Evolutionary conservation across 768 basidiomycete genomes (phyloP).

Genomic region (Russula foetens): DNA sequence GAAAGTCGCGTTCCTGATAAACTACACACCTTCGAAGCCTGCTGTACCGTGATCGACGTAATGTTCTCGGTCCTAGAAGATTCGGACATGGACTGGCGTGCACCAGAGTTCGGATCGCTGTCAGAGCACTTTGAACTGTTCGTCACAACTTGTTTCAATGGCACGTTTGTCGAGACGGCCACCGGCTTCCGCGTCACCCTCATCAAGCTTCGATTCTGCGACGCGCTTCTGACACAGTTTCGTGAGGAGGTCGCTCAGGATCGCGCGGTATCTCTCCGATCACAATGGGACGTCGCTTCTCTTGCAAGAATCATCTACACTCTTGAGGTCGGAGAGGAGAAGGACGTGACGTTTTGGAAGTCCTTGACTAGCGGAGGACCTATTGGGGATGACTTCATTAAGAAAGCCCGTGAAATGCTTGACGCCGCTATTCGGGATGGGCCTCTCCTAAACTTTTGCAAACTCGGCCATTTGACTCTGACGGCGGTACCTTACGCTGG

Average conservation of each 20-base stretch:
- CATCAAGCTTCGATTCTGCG: background rate
- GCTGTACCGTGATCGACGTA: background rate
- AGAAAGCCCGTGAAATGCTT: background rate
- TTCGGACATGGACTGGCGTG: slow-evolving; percentile 3
- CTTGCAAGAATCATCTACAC: background rate
- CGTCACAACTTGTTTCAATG: background rate
- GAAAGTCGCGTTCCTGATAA: background rate
- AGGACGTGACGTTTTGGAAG: background rate
- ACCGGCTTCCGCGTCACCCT: background rate
- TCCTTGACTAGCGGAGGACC: background rate
- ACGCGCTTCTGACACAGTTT: background rate
- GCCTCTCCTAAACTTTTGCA: slow-evolving; percentile 1
- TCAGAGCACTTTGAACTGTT: slow-evolving; percentile 2
- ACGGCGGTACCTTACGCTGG: background rate
- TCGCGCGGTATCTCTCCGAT: background rate
- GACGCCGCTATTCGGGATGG: background rate
- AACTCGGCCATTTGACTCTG: background rate
- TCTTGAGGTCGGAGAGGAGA: background rate
- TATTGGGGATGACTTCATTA: background rate
- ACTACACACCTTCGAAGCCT: background rate
- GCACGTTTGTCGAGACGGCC: background rate
- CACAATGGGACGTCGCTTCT: slow-evolving; percentile 8
- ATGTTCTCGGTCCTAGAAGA: background rate
- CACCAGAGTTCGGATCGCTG: slow-evolving; percentile 3
- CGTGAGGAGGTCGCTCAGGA: background rate